Conservation (phyloP, 441 rosid genomes). For the Brassica hybrid region DNA sequence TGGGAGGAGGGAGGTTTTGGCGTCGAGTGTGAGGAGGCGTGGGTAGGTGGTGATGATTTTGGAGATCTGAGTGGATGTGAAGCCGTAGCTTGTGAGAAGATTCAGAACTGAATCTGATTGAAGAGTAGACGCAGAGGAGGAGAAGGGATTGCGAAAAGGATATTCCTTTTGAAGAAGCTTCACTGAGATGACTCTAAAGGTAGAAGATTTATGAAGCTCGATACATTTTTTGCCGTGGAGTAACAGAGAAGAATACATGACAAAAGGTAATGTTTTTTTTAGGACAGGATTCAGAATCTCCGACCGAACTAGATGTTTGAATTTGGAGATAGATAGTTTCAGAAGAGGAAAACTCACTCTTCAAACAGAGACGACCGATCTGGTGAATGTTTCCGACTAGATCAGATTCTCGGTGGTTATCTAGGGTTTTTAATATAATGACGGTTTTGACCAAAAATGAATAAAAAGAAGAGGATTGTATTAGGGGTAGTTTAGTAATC, state of each 20-base stretch:
- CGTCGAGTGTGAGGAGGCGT: conserved; percentile 27
- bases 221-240: conserved; percentile 11
- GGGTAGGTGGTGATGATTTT: conserved; percentile 39
- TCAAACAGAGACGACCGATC: not conserved
- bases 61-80: conserved; percentile 41
- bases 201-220: not conserved
- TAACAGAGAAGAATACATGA: conserved; percentile 27
- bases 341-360: not conserved
- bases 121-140: conserved; percentile 11
- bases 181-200: conserved; percentile 18
- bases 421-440: conserved; percentile 7
- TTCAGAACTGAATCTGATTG: conserved; percentile 39
- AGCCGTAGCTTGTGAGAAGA: conserved; percentile 39
- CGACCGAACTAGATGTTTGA: not conserved
- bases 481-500: conserved; percentile 14
- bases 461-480: not conserved
- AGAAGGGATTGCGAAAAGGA: conserved; percentile 11
- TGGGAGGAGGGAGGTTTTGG: conserved; percentile 31
- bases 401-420: not conserved
- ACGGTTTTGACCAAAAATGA: not conserved
- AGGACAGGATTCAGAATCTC: not conserved
- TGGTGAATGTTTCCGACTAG: not conserved
- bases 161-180: conserved; percentile 9
- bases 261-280: not conserved
- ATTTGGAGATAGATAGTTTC: not conserved